Base-by-base conservation (phyloP, 2,329 filamentous ascomycete genomes). In the Aspergillus glaucus region DNA sequence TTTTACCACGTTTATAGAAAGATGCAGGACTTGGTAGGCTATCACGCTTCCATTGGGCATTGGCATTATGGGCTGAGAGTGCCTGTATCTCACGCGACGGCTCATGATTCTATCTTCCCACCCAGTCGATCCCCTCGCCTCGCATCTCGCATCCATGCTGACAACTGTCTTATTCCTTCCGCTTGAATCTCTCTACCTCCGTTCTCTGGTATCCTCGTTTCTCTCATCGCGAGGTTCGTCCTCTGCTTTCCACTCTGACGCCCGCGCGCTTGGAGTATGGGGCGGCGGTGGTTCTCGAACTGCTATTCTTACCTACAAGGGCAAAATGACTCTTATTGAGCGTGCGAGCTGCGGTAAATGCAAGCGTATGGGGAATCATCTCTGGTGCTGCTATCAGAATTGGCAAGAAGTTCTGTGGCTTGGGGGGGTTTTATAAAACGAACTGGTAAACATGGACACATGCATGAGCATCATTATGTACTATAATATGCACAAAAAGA, bases 81-180 rank as follows among this genome's bases (percentile, higher is more conserved):
- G 15, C 15, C 15, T 15, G 15, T 15, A 15, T 15, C 15, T 15
- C 15, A 15, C 15, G 15, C 15, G 15, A 15, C 15, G 15, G 15
- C 15, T 15, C 15, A 15, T 15, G 4, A 66, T 72, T 14, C 67
- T 74, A 24, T 73, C 70, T 4, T 65, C 65, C 7, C 66, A 70
- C 30, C 68, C 70, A 4, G 65, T 68, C 9, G 70, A 73, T 54
- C 67, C 69, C 6, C 61, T 74, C 22, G 64, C 71, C 17, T 71
- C 67, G 5, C 69, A 73, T 43, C 56, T 73, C 22, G 64, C 71
- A 6, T 61, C 64, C 6, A 52, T 71, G 32, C 55, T 70, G 34
- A 69, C 65, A 8, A 63, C 56, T 12, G 55, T 67, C 14, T 52
- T 72, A 7, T 66, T 72, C 41, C 62, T 69, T 7, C 70, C 71